Evolutionary conservation across 1,284 basidiomycete genomes (phyloP), one percentile per base, ranked within the genome.

Genomic region (Ceratobasidium sp.): DNA sequence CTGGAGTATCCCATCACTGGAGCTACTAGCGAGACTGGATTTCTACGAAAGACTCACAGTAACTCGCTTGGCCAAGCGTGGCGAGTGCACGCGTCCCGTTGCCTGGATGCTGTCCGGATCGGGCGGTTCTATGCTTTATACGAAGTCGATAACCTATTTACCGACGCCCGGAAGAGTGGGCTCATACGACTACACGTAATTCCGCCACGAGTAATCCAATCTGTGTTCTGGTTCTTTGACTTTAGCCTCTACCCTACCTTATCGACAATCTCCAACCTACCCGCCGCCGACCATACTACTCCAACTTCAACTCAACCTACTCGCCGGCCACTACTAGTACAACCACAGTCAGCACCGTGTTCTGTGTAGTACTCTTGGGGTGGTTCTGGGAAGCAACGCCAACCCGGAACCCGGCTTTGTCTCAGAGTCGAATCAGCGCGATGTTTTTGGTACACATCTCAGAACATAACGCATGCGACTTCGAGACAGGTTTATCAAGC

Each of bases 161-260:
- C 84, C 0, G 33, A 77, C 0, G 86, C 89, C 68, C 84, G 83
- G 54, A 69, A 68, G 23, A 85, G 84, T 80, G 74, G 77, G 6
- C 57, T 69, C 0, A 85, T 88, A 3, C 82, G 81, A 64, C 83
- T 90, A 3, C 88, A 89, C 77, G 48, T 86, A 0, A 90, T 88
- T 78, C 80, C 87, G 0, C 86, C 89, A 0, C 83, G 87, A 1
- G 81, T 84, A 23, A 82, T 81, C 15, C 81, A 84, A 56, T 81
- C 80, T 1, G 87, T 86, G 84, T 80, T 80, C 15, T 80, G 86
- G 10, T 86, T 86, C 70, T 87, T 42, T 10, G 57, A 79, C 26
- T 46, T 79, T n/a, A 46, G 33, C 5, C 78, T 70, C 40, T 64
- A 79, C 52, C 44, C 46, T 9, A 46, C 69, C 10, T 64, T 77